Conservation (phyloP, 1,284 basidiomycete species). For the Tilletia horrida region DNA sequence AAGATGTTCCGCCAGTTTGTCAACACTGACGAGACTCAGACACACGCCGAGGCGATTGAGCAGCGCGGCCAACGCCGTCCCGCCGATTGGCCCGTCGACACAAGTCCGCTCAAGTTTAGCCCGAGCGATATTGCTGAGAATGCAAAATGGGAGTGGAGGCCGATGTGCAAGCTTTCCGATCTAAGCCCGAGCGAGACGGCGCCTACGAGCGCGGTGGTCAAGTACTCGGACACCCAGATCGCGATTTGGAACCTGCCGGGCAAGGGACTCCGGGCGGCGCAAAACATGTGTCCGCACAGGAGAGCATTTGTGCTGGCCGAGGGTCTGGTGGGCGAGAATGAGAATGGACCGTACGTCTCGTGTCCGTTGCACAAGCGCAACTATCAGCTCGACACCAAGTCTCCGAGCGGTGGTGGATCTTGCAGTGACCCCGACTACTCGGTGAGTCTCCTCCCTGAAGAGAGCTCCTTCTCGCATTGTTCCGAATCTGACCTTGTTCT, state of each 20-base stretch:
- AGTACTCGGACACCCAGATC: constrained; percentile 70
- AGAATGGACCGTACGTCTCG: constrained; percentile 40
- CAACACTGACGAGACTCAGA: constrained; percentile 64
- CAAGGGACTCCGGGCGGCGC: constrained; percentile 65
- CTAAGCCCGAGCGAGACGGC: constrained; percentile 60
- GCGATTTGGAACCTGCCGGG: constrained; percentile 66
- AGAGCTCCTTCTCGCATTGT: too few species aligned
- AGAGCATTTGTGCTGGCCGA: constrained; percentile 71
- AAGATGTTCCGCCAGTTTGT: constrained; percentile 68
- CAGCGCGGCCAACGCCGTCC: constrained; percentile 69
- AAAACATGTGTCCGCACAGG: constrained; percentile 68
- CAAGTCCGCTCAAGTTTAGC: constrained; percentile 60
- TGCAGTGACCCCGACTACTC: constrained; percentile 65
- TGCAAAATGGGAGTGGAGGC: constrained; percentile 65
- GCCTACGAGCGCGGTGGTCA: constrained; percentile 63
- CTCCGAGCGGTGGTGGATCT: constrained; percentile 61
- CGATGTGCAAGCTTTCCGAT: constrained; percentile 62
- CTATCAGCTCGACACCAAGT: constrained; percentile 59
- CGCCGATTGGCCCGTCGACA: constrained; percentile 68
- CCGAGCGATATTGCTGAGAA: constrained; percentile 59
- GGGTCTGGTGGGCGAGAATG: constrained; percentile 59
- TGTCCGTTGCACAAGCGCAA: constrained; percentile 73
- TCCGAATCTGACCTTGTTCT: too few species aligned
- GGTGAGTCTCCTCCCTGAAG: not conserved
- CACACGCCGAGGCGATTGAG: constrained; percentile 62